phyloP scores from a whole-genome alignment of 208 protist species.

The Tritrichomonas foetus region DNA sequence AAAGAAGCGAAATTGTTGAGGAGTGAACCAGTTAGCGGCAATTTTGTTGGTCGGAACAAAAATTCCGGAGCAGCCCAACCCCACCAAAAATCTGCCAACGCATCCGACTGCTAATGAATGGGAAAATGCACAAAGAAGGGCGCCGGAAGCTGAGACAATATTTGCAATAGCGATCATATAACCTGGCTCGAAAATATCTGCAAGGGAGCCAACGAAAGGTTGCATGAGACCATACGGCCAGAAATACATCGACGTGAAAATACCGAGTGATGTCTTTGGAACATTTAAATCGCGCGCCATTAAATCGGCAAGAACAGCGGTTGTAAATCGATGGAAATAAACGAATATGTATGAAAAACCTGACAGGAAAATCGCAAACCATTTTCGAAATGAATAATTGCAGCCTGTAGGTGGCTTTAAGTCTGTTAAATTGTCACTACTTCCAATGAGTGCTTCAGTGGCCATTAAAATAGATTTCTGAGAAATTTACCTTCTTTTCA shows the following conservation, averaged over 20 bases:
- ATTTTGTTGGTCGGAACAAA: slow-evolving; percentile 29
- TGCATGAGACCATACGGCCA: slow-evolving; percentile 34
- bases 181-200: slow-evolving; percentile 26
- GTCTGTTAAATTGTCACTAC: too few relatives aligned
- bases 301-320: neutral
- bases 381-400: neutral
- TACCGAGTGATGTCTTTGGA: neutral
- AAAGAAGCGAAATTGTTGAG: neutral
- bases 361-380: neutral
- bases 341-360: slow-evolving; percentile 1
- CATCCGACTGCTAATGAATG: neutral
- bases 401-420: neutral
- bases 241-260: slow-evolving; percentile 7
- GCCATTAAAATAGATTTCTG: too few relatives aligned
- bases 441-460: too few relatives aligned
- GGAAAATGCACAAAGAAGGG: neutral
- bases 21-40: neutral
- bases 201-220: slow-evolving; percentile 7
- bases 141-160: neutral
- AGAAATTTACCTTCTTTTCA: too few relatives aligned
- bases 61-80: neutral
- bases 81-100: slow-evolving; percentile 14
- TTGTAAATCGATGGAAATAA: slow-evolving; percentile 35
- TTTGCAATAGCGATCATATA: slow-evolving; percentile 1
- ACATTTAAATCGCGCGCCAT: neutral